Evolutionary conservation across 495 filamentous ascomycete genomes (phyloP).

Genomic region (Aspergillus sclerotioniger): DNA sequence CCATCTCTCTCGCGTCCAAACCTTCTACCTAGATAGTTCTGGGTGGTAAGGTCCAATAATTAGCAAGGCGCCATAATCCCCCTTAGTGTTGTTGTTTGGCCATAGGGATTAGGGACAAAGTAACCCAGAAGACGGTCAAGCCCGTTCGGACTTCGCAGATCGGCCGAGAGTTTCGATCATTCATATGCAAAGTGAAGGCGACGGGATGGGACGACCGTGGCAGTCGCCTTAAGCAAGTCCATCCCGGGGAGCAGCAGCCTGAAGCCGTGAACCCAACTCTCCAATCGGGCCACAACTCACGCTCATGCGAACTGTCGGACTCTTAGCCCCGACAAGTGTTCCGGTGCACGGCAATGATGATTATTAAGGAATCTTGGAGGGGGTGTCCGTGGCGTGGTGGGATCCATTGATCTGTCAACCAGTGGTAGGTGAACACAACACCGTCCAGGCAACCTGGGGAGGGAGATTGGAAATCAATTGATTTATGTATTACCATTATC

Average conservation of each 20-base stretch:
- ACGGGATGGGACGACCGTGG: background rate
- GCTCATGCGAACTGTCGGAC: background rate
- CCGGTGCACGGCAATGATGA: background rate
- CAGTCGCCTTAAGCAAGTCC: background rate
- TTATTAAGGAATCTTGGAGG: background rate
- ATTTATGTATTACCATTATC: slow-evolving; percentile 38
- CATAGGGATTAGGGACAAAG: background rate
- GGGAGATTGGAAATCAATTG: slow-evolving; percentile 13
- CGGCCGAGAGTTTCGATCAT: background rate
- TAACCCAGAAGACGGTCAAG: background rate
- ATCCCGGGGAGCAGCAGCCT: background rate
- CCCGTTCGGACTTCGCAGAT: background rate
- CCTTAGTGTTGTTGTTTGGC: background rate
- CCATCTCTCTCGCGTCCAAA: background rate
- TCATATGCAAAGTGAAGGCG: background rate
- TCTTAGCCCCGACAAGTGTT: background rate
- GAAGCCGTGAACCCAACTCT: background rate
- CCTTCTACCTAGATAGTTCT: background rate
- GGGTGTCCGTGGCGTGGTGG: background rate
- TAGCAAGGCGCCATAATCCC: background rate
- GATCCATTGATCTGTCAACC: background rate
- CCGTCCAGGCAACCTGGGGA: background rate
- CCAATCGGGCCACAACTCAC: background rate
- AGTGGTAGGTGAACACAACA: background rate
- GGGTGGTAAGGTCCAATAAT: background rate